Base-by-base conservation (phyloP, 2,329 filamentous ascomycete species). In the Sclerotinia trifoliorum region DNA sequence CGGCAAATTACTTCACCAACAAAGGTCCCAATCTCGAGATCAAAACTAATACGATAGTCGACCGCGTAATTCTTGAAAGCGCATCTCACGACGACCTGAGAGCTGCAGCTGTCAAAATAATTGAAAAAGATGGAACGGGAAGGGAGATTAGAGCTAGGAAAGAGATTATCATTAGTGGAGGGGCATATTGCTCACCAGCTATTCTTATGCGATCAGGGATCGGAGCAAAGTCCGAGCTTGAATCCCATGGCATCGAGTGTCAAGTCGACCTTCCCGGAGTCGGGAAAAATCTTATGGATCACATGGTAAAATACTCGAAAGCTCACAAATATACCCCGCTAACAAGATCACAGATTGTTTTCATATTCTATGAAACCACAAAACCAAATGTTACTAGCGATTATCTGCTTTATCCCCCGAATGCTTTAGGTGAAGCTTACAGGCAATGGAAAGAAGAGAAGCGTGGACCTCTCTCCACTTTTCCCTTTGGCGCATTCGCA, bases 401-500 rank as follows among this genome's bases (percentile, higher is more conserved):
- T 75, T 77, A 84, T 68, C 80, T 83, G n/a, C 81, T 85, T 54
- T 86, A 86, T 76, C 85, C 87, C 70, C 81, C 80, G 46, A 80
- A 85, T 71, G 84, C 82, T 35, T 78, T 84, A 24, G 78, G 79
- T 17, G 82, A 82, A 65, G 81, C 84, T 0, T 84, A 85, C 72
- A 76, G 80, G 17, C 80, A 84, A 60, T 90, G 85, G 82, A 83
- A 86, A 75, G 82, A 86, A 42, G 81, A 84, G 63, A 87, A 87
- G 73, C 80, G 80, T 2, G 87, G 88, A 0, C 80, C 86, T 46
- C 78, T 89, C 0, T 85, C 87, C 1, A 83, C 81, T 0, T 88
- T 89, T 72, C 87, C 87, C 13, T 90, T 89, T 65, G 87, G 87
- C 52, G 81, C 82, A 15, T 88, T 89, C 68, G 86, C 83, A 15